A percentile compares a stretch with the other conserved stretches of the same genome.
phyloP scores from a whole-genome alignment of 129 eudicot species.

The Ambrosia artemisiifolia region DNA sequence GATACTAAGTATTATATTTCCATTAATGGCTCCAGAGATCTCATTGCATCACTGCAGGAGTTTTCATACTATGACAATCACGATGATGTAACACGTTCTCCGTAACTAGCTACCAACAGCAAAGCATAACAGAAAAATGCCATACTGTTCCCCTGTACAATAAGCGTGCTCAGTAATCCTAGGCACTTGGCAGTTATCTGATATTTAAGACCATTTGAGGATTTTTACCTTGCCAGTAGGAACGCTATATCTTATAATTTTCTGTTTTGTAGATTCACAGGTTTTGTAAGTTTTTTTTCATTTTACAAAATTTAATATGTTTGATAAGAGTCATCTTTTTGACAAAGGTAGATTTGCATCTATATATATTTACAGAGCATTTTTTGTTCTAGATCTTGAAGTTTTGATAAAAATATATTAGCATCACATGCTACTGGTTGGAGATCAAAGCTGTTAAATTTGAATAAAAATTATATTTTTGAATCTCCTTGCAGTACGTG shows the following conservation, averaged over 20 bases:
- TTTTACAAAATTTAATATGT: neutral
- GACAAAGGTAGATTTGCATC: neutral
- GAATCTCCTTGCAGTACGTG: conserved; percentile 53
- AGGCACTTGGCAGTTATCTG: neutral
- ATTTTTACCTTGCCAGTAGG: neutral
- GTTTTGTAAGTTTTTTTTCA: neutral
- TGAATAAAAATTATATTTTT: neutral
- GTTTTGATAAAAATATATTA: neutral
- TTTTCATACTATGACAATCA: neutral
- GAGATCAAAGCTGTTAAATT: neutral
- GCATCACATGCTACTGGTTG: neutral
- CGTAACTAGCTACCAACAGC: too few relatives aligned
- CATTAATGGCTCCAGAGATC: neutral
- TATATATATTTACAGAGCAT: neutral
- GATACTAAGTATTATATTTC: neutral
- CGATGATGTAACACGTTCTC: too few relatives aligned
- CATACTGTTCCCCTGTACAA: neutral
- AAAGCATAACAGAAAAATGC: neutral
- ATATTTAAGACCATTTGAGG: neutral
- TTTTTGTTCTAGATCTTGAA: neutral
- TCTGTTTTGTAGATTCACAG: neutral
- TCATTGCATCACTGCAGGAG: neutral
- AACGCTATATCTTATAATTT: neutral
- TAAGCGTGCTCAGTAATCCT: neutral
- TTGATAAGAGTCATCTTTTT: neutral